These are phyloP conservation scores for Phaeotremella fagi DNA, from an alignment of 768 basidiomycete species.

Conservation along the genomic window DNA sequence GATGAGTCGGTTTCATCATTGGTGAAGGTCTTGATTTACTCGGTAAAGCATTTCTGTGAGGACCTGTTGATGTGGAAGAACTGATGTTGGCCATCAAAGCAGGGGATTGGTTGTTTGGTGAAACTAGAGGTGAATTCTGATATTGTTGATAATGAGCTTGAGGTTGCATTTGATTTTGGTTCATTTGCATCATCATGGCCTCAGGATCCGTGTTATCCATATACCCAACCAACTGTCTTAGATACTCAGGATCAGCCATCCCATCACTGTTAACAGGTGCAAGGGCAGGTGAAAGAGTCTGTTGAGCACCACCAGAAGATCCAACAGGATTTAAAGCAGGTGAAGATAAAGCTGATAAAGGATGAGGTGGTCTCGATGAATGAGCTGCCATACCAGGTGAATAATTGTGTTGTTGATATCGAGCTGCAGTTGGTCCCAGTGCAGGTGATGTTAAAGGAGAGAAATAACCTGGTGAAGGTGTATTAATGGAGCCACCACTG, in stretches of 20 bases:
- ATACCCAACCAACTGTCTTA: slow-evolving; percentile 30
- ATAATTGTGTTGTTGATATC: slow-evolving; percentile 11
- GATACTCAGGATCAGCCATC: slow-evolving; percentile 33
- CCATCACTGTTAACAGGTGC: slow-evolving; percentile 29
- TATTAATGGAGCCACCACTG: not conserved
- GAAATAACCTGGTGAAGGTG: slow-evolving; percentile 42
- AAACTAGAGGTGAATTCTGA: slow-evolving; percentile 5
- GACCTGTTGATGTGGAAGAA: slow-evolving; percentile 15
- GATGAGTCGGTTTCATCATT: slow-evolving; percentile 44
- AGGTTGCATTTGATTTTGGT: not conserved
- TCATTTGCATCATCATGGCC: not conserved
- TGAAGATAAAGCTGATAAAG: slow-evolving; percentile 28
- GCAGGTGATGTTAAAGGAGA: slow-evolving; percentile 51
- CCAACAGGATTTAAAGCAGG: slow-evolving; percentile 42
- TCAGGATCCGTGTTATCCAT: slow-evolving; percentile 7
- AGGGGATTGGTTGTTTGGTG: not conserved
- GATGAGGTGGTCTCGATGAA: slow-evolving; percentile 24
- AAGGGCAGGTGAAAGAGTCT: slow-evolving; percentile 44
- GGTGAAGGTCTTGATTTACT: slow-evolving; percentile 41
- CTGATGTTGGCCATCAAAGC: slow-evolving; percentile 8
- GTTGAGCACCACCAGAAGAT: slow-evolving; percentile 37
- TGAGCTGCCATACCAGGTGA: slow-evolving; percentile 16
- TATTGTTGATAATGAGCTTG: slow-evolving; percentile 6
- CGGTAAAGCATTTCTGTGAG: slow-evolving; percentile 31
- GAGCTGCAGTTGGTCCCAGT: slow-evolving; percentile 34